phyloP scores from a whole-genome alignment of 371 early-diverging fungal species.

The Rhizopus sp. region DNA sequence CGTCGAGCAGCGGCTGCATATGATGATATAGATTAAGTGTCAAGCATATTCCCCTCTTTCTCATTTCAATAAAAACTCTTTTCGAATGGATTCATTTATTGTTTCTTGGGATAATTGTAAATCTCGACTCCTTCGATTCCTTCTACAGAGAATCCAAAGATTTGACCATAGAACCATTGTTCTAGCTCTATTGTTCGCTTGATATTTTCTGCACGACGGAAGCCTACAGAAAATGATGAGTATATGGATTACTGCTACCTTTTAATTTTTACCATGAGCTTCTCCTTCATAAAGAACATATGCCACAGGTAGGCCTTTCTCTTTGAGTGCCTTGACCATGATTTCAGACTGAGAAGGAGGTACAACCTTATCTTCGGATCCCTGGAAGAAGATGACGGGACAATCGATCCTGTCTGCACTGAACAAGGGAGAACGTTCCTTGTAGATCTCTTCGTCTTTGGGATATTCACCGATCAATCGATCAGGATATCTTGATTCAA shows the following conservation, averaged over 20 bases:
- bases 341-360: constrained; percentile 75
- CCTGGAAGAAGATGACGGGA: constrained; percentile 78
- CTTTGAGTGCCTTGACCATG: constrained; percentile 68
- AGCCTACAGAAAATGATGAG: constrained; percentile 21
- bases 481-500: constrained; percentile 68
- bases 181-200: constrained; percentile 51
- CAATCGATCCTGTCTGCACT: constrained; percentile 61
- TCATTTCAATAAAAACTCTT: too few relatives aligned
- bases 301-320: constrained; percentile 65
- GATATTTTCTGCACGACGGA: constrained; percentile 51
- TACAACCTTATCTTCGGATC: constrained; percentile 75
- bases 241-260: background rate
- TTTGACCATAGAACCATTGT: constrained; percentile 57
- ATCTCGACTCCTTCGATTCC: constrained; percentile 47
- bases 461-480: constrained; percentile 70
- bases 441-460: constrained; percentile 53
- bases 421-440: constrained; percentile 59
- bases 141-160: constrained; percentile 49
- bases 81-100: background rate
- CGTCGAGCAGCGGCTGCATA: constrained; percentile 35
- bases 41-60: background rate
- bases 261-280: constrained; percentile 54
- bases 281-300: constrained; percentile 73
- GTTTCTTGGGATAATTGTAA: constrained; percentile 31
- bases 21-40: constrained; percentile 28